phyloP scores from a whole-genome alignment of 2,329 filamentous ascomycete genomes.

The Scedosporium boydii region DNA sequence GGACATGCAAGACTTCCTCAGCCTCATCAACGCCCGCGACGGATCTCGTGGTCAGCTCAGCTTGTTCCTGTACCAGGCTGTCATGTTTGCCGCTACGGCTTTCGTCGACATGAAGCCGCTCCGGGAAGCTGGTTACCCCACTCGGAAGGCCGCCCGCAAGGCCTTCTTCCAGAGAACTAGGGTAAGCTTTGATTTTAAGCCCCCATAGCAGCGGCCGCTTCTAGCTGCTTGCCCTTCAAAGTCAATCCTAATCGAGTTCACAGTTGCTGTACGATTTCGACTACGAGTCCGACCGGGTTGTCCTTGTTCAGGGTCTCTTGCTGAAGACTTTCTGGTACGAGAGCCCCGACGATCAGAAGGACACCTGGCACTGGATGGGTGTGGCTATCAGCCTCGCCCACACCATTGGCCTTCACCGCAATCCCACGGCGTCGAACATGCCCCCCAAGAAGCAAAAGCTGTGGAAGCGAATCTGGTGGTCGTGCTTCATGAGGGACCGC shows the following conservation, averaged over 20 bases:
- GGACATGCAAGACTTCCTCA: conserved; percentile 53
- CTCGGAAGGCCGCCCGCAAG: conserved; percentile 73
- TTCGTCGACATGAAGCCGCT: conserved; percentile 77
- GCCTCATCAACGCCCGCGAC: conserved; percentile 54
- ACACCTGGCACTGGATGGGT: conserved; percentile 99
- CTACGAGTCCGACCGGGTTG: conserved; percentile 82
- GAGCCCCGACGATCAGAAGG: conserved; percentile 92
- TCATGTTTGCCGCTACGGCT: conserved; percentile 88
- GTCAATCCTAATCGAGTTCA: conserved; percentile 6
- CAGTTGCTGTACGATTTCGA: conserved; percentile 89
- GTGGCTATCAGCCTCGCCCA: conserved; percentile 88
- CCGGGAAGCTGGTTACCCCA: conserved; percentile 65
- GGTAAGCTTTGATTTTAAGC: conserved; percentile 38
- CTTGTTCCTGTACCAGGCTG: conserved; percentile 80
- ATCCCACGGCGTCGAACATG: conserved; percentile 70
- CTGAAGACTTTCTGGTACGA: conserved; percentile 98
- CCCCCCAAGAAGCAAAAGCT: conserved; percentile 63
- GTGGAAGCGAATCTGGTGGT: conserved; percentile 98
- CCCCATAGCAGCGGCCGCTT: neutral
- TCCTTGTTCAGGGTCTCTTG: conserved; percentile 78
- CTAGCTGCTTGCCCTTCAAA: neutral
- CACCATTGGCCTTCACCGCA: conserved; percentile 85
- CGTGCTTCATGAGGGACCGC: conserved; percentile 88
- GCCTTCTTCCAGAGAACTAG: conserved; percentile 83
- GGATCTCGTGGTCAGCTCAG: conserved; percentile 65